A percentile compares a stretch with the other conserved stretches of the same genome.
phyloP scores from a whole-genome alignment of 352 stramenopile genomes.

The Phytophthora europaea region DNA sequence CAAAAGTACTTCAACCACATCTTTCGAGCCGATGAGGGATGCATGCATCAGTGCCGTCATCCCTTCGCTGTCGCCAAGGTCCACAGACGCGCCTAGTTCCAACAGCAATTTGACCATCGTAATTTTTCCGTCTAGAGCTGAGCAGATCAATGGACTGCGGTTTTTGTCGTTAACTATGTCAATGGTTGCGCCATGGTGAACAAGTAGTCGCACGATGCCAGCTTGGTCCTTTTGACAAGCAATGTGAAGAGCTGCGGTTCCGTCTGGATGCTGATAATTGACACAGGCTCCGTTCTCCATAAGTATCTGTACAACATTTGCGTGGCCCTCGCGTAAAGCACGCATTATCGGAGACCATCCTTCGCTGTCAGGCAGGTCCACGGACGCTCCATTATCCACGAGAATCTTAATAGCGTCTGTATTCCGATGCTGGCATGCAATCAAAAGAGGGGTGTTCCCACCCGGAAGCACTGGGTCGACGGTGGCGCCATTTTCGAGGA shows the following conservation, averaged over 20 bases:
- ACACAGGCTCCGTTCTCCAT: not conserved
- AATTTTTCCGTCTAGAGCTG: not conserved
- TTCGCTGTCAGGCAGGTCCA: not conserved
- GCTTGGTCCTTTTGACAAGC: not conserved
- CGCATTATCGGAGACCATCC: not conserved
- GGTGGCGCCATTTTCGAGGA: not conserved
- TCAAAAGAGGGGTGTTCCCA: not conserved
- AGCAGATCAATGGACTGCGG: not conserved
- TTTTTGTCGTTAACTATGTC: not conserved
- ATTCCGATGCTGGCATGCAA: not conserved
- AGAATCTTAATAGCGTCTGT: not conserved
- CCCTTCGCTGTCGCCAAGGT: not conserved
- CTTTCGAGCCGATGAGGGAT: not conserved
- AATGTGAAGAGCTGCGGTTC: not conserved
- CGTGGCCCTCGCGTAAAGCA: not conserved
- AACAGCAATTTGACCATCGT: not conserved
- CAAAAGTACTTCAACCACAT: not conserved
- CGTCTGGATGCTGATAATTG: not conserved
- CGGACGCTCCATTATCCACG: not conserved
- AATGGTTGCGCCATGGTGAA: not conserved
- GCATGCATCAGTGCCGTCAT: not conserved
- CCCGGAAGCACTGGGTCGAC: not conserved
- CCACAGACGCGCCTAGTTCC: not conserved
- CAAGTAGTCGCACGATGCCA: not conserved
- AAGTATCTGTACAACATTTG: not conserved